phyloP scores from a whole-genome alignment of 2,329 filamentous ascomycete species.

The Sporothrix mexicana region DNA sequence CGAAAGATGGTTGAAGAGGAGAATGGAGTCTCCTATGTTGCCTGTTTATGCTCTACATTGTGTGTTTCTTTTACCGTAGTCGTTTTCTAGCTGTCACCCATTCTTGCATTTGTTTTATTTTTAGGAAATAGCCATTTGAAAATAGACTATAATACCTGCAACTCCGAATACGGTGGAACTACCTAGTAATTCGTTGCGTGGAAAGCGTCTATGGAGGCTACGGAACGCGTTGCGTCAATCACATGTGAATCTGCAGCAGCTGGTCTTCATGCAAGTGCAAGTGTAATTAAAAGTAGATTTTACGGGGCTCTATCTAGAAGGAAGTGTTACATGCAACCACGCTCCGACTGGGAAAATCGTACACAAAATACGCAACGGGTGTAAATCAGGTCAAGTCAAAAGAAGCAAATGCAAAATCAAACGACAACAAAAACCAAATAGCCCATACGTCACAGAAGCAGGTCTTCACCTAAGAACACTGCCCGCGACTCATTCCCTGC shows the following conservation, averaged over 20 bases:
- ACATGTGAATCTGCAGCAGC: constrained; percentile 17
- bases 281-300: constrained; percentile 3
- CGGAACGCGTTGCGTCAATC: background rate
- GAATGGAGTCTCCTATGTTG: background rate
- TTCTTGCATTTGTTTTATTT: constrained; percentile 21
- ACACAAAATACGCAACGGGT: background rate
- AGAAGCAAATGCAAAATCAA: constrained; percentile 18
- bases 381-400: background rate
- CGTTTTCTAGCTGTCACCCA: constrained; percentile 6
- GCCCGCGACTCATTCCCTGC: background rate
- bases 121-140: constrained; percentile 23
- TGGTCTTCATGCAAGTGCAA: background rate
- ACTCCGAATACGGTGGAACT: background rate
- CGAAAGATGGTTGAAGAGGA: background rate
- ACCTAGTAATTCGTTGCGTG: too few species aligned
- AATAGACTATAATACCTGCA: constrained; percentile 17
- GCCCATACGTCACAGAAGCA: background rate
- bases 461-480: constrained; percentile 11
- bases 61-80: background rate
- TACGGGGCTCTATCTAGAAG: constrained; percentile 24
- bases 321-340: constrained; percentile 4
- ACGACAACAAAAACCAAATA: constrained; percentile 1
- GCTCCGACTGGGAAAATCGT: background rate
- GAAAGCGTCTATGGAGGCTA: too few species aligned
- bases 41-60: background rate